Percentiles rank a stretch among this genome's conserved stretches.
These are phyloP conservation scores for Aspergillus niger DNA, from an alignment of 2,329 filamentous ascomycete genomes.

Conservation along the genomic window DNA sequence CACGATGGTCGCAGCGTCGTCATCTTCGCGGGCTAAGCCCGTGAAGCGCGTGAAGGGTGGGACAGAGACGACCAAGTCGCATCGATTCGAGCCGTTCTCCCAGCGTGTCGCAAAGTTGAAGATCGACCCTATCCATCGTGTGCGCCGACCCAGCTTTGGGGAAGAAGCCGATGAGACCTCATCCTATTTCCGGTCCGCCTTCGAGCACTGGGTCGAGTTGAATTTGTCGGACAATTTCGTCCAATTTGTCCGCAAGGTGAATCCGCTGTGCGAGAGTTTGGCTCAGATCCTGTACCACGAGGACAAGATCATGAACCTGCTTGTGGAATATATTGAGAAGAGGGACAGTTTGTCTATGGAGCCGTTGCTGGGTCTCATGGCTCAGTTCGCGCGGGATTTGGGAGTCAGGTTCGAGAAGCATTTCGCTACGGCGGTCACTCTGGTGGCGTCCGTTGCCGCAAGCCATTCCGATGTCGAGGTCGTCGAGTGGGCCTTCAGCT, in stretches of 20 bases:
- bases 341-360: conserved; percentile 81
- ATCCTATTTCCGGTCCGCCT: conserved; percentile 82
- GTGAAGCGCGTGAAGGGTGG: conserved; percentile 66
- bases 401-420: conserved; percentile 85
- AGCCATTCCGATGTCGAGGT: conserved; percentile 78
- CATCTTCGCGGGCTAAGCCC: conserved; percentile 69
- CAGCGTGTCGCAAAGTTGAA: conserved; percentile 87
- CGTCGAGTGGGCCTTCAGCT: conserved; percentile 97
- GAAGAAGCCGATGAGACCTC: conserved; percentile 72
- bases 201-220: conserved; percentile 88
- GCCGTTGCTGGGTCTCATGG: conserved; percentile 81
- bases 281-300: conserved; percentile 91
- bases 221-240: conserved; percentile 84
- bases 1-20: conserved; percentile 55
- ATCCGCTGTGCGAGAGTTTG: conserved; percentile 81
- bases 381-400: conserved; percentile 92
- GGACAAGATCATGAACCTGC: conserved; percentile 74
- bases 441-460: conserved; percentile 77
- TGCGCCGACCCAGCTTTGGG: conserved; percentile 78
- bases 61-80: conserved; percentile 76
- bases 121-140: conserved; percentile 88
- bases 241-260: conserved; percentile 72
- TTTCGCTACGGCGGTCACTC: conserved; percentile 72
- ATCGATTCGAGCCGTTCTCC: conserved; percentile 89
- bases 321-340: conserved; percentile 74